Conservation (phyloP, 805 yeast genomes). For the Brettanomyces anomalus region DNA sequence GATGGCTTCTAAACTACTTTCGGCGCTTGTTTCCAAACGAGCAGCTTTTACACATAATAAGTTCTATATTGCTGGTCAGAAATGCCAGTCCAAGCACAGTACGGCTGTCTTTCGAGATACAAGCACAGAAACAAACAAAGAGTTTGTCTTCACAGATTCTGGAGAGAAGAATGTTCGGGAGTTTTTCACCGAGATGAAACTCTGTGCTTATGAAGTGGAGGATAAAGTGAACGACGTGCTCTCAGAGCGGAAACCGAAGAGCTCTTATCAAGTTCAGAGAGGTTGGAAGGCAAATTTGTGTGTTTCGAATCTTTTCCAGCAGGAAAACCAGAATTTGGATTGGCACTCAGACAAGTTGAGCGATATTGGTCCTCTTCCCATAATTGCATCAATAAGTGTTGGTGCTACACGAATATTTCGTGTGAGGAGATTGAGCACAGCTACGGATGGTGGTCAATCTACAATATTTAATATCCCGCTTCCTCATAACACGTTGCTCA, state of each 20-base stretch:
- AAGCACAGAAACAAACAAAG: constrained; percentile 1
- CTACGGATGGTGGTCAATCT: constrained; percentile 9
- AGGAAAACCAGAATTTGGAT: constrained; percentile 44
- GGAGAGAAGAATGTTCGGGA: not conserved
- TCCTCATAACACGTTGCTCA: constrained; percentile 59
- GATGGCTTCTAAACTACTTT: constrained; percentile 37
- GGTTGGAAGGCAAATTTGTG: constrained; percentile 48
- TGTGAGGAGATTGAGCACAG: constrained; percentile 27
- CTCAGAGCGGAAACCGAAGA: constrained; percentile 1
- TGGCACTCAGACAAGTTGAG: constrained; percentile 75
- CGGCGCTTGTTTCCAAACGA: constrained; percentile 32
- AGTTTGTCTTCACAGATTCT: not conserved
- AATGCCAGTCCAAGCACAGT: constrained; percentile 50
- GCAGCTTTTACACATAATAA: constrained; percentile 31
- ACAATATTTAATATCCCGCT: constrained; percentile 45
- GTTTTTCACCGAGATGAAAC: constrained; percentile 10
- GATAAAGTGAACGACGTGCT: constrained; percentile 14
- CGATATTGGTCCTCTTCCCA: constrained; percentile 62
- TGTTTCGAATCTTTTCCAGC: constrained; percentile 47
- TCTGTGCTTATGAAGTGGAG: constrained; percentile 10
- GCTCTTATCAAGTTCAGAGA: constrained; percentile 29
- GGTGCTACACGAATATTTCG: constrained; percentile 68
- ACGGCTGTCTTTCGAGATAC: constrained; percentile 28
- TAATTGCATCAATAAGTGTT: constrained; percentile 56
- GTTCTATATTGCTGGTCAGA: constrained; percentile 56